A percentile compares a stretch with the other conserved stretches of the same genome.
phyloP scores from a whole-genome alignment of 371 early-diverging fungal species.

The Mortierella sp. region DNA sequence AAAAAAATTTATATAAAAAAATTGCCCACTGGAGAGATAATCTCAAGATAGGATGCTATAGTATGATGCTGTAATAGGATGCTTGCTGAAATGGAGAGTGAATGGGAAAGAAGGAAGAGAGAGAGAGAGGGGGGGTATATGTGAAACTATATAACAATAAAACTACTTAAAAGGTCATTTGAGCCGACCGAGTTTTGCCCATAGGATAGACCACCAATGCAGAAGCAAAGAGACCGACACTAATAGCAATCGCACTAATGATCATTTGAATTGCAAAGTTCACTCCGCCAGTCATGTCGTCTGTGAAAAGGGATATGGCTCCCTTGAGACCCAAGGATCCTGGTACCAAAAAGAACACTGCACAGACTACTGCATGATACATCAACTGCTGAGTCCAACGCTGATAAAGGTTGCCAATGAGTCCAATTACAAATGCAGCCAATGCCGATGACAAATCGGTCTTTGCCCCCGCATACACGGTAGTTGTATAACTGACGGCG shows the following conservation, averaged over 20 bases:
- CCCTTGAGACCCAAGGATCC: constrained; percentile 67
- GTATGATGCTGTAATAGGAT: neutral
- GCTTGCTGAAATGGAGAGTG: neutral
- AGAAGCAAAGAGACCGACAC: constrained; percentile 70
- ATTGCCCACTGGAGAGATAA: too few species aligned
- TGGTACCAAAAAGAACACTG: constrained; percentile 72
- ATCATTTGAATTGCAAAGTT: constrained; percentile 68
- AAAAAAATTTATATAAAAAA: neutral
- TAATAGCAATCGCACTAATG: constrained; percentile 64
- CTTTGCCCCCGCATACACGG: constrained; percentile 31
- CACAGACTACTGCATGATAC: constrained; percentile 69
- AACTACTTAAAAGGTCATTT: constrained; percentile 67
- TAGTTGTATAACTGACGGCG: constrained; percentile 25
- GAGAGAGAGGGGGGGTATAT: neutral
- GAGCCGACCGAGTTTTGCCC: constrained; percentile 65
- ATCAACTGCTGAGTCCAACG: constrained; percentile 67
- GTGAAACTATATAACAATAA: neutral
- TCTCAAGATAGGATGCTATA: neutral
- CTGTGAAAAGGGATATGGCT: constrained; percentile 45
- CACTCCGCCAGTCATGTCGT: constrained; percentile 63
- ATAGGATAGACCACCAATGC: constrained; percentile 71
- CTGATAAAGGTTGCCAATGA: constrained; percentile 67
- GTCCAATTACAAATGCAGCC: constrained; percentile 69
- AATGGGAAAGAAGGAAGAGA: neutral
- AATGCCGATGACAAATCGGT: constrained; percentile 63